Evolutionary conservation across 768 basidiomycete genomes (phyloP).

Genomic region (Amanita muscaria): DNA sequence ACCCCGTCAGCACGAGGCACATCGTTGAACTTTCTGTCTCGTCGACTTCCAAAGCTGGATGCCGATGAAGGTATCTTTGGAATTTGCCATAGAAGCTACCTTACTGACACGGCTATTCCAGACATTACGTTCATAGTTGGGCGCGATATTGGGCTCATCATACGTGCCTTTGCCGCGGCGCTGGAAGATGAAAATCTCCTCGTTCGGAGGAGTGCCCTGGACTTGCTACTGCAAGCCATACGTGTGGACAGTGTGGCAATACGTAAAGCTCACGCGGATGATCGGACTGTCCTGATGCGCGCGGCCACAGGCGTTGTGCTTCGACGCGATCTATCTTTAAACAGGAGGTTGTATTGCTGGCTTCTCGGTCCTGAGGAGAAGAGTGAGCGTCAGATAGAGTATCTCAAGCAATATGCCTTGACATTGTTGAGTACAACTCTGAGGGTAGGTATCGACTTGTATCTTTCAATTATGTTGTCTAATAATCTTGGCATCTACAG

Average conservation of each 20-base stretch:
- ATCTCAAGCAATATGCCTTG: slow-evolving; percentile 64
- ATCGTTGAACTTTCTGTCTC: slow-evolving; percentile 78
- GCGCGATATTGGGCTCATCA: slow-evolving; percentile 86
- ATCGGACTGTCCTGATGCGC: slow-evolving; percentile 77
- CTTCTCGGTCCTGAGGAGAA: slow-evolving; percentile 78
- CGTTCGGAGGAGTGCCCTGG: slow-evolving; percentile 78
- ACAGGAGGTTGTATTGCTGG: slow-evolving; percentile 91
- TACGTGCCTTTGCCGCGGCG: slow-evolving; percentile 83
- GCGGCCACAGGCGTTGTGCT: slow-evolving; percentile 85
- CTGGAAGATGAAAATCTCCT: slow-evolving; percentile 92
- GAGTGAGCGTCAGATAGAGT: slow-evolving; percentile 62
- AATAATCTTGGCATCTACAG: slow-evolving; percentile 24
- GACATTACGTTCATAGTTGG: slow-evolving; percentile 72
- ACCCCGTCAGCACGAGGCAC: slow-evolving; percentile 79
- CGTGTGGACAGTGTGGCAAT: slow-evolving; percentile 66
- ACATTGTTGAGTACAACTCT: slow-evolving; percentile 63
- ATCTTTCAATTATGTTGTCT: neutral
- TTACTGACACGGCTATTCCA: slow-evolving; percentile 12
- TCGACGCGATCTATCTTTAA: slow-evolving; percentile 85
- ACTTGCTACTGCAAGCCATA: slow-evolving; percentile 73
- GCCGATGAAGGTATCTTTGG: slow-evolving; percentile 53
- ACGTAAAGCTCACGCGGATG: slow-evolving; percentile 58
- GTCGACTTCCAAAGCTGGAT: slow-evolving; percentile 64
- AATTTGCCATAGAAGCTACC: neutral
- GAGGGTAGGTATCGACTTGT: slow-evolving; percentile 33